Evolutionary conservation across 2,329 filamentous ascomycete genomes (phyloP), one percentile per base, ranked within the genome.

Genomic region (Achaetomium macrosporum): DNA sequence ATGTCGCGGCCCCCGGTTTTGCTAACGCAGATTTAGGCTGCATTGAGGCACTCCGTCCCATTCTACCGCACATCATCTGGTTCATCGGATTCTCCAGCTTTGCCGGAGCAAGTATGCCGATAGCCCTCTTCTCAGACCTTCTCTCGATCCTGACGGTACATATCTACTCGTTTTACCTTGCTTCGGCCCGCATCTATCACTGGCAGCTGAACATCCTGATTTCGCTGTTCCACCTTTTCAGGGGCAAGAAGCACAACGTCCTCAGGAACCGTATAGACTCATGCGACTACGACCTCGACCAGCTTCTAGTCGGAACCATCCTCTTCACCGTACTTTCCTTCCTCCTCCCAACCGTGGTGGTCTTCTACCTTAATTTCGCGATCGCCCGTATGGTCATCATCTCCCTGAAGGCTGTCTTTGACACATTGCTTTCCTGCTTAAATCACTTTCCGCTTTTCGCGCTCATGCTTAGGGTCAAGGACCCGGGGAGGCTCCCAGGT

Each of bases 381-480:
- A 84, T 89, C 57, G 91, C 92, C 35, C 82, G 95, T 46, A 96
- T 99, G 87, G 83, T 85, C 58, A 97, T 97, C 61, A 99, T 99
- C 58, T 85, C 85, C 12, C 74, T 97, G 57, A 99, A 97, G 69
- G 95, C 92, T 12, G 79, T 82, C 15, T 84, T 99, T 53, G 93
- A 99, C 71, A 96, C 92, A 2, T 79, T 90, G 63, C 78, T 99
- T 61, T 95, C 93, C 41, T 96, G 88, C 70, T 72, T 99, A 53
- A 99, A 99, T 66, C 95, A 99, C 70, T 99, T 99, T 63, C 95
- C 93, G 7, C 79, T 99, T 15, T 99, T 99, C 71, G 93, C 93
- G 29, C 75, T 97, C 53, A 99, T 99, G 95, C 76, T 99, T 55
- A 82, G 92, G 63, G 77, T 96, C 62, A 99, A 99, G 70, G 95